phyloP scores from a whole-genome alignment of 768 basidiomycete genomes.

The Infundibulicybe gibba region DNA sequence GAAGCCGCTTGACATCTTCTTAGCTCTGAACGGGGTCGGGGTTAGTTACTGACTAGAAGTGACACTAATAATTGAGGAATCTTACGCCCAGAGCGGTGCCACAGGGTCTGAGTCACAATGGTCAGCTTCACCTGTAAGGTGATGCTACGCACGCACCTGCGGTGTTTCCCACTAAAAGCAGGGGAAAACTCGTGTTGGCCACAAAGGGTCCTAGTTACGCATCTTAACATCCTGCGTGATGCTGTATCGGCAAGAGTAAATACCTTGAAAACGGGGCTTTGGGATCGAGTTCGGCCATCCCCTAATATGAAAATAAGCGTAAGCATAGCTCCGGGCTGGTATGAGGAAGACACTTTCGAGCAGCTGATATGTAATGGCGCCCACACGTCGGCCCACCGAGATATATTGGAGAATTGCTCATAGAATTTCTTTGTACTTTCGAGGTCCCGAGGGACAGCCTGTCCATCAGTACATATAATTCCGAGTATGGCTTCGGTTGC shows the following conservation, averaged over 20 bases:
- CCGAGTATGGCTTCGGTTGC: conserved; percentile 15
- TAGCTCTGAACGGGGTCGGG: conserved; percentile 18
- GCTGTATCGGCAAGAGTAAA: neutral
- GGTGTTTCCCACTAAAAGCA: too few species aligned
- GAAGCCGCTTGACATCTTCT: too few species aligned
- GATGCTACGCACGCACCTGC: neutral
- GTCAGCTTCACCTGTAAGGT: neutral
- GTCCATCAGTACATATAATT: conserved; percentile 32
- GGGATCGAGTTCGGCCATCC: conserved; percentile 19
- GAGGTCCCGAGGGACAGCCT: too few species aligned
- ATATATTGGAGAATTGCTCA: conserved; percentile 14
- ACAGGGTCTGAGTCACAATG: conserved; percentile 16
- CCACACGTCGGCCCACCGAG: conserved; percentile 29
- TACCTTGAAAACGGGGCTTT: too few species aligned
- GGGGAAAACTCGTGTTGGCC: conserved; percentile 27
- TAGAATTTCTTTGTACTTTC: too few species aligned
- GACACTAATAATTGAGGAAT: neutral
- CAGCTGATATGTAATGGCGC: too few species aligned
- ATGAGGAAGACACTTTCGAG: too few species aligned
- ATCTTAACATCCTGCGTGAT: neutral
- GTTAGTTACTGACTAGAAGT: neutral
- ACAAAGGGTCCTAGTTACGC: conserved; percentile 17
- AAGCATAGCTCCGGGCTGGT: neutral
- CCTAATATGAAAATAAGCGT: conserved; percentile 5
- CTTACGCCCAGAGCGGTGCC: conserved; percentile 22